Percentiles rank a stretch among this genome's conserved stretches.
These are phyloP conservation scores for Aspergillus quadricinctus DNA, from an alignment of 2,329 filamentous ascomycete species.

Conservation along the genomic window DNA sequence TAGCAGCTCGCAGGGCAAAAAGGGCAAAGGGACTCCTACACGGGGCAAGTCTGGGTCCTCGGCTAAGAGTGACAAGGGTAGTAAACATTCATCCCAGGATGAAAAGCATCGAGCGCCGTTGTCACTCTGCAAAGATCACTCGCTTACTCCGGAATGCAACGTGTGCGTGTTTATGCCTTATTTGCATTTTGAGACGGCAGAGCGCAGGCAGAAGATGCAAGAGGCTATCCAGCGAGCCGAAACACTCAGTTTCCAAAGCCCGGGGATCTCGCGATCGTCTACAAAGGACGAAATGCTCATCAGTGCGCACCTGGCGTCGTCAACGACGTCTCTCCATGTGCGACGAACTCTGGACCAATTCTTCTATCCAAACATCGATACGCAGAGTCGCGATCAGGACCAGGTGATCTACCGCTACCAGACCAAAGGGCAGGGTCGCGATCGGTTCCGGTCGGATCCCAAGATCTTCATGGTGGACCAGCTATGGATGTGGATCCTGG, in stretches of 20 bases:
- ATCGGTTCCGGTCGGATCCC: slow-evolving; percentile 39
- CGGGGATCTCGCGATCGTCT: slow-evolving; percentile 25
- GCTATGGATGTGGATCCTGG: slow-evolving; percentile 62
- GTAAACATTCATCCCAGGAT: slow-evolving; percentile 32
- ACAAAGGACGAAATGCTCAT: slow-evolving; percentile 35
- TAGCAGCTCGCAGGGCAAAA: slow-evolving; percentile 21
- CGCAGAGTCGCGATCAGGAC: slow-evolving; percentile 55
- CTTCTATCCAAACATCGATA: slow-evolving; percentile 60
- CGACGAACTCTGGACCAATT: slow-evolving; percentile 63
- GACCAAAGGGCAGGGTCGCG: slow-evolving; percentile 30
- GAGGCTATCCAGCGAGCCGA: slow-evolving; percentile 45
- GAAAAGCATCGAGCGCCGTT: slow-evolving; percentile 29
- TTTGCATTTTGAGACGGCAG: slow-evolving; percentile 60
- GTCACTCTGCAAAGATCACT: slow-evolving; percentile 33
- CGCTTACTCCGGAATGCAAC: slow-evolving; percentile 18
- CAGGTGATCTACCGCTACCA: slow-evolving; percentile 63
- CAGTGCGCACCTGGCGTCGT: slow-evolving; percentile 34
- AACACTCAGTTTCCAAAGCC: slow-evolving; percentile 16
- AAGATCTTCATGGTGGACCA: slow-evolving; percentile 68
- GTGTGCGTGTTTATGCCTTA: slow-evolving; percentile 57
- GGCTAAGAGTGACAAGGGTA: slow-evolving; percentile 22
- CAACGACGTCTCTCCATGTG: slow-evolving; percentile 46
- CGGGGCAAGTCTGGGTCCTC: slow-evolving; percentile 23
- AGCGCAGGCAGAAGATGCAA: slow-evolving; percentile 53
- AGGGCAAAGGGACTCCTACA: slow-evolving; percentile 24